A percentile compares a stretch with the other conserved stretches of the same genome.
Conservation (phyloP, 768 basidiomycete genomes). For the Guyanaporus albipodus region DNA sequence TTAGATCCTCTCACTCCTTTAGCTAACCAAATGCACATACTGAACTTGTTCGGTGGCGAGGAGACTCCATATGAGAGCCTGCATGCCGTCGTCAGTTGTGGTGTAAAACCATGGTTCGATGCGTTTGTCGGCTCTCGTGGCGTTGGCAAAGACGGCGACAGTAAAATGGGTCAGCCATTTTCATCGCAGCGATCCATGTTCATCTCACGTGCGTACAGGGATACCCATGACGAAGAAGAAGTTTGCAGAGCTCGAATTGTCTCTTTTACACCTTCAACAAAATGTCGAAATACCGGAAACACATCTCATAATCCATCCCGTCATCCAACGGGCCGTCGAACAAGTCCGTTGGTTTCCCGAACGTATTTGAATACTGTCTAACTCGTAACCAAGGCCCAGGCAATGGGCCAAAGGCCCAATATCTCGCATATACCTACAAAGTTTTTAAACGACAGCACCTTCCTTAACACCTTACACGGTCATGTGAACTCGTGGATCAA, state of each 20-base stretch:
- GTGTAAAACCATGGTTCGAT: slow-evolving; percentile 98
- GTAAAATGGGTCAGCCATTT: slow-evolving; percentile 64
- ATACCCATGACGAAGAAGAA: slow-evolving; percentile 99
- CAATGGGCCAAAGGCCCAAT: slow-evolving; percentile 58
- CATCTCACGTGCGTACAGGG: slow-evolving; percentile 35
- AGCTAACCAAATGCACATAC: slow-evolving; percentile 81
- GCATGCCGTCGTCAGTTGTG: slow-evolving; percentile 91
- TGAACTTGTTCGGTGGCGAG: slow-evolving; percentile 87
- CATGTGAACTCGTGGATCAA: slow-evolving; percentile 99
- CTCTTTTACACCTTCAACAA: slow-evolving; percentile 91
- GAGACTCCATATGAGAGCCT: slow-evolving; percentile 93
- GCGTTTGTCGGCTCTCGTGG: slow-evolving; percentile 89
- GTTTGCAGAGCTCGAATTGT: slow-evolving; percentile 95
- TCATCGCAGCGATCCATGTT: slow-evolving; percentile 1
- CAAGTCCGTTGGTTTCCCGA: slow-evolving; percentile 35
- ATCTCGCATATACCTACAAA: slow-evolving; percentile 71
- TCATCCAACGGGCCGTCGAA: slow-evolving; percentile 84
- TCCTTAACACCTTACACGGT: slow-evolving; percentile 88
- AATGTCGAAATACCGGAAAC: slow-evolving; percentile 99
- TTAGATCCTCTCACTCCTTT: slow-evolving; percentile 81
- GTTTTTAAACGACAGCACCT: slow-evolving; percentile 79
- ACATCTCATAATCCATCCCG: slow-evolving; percentile 86
- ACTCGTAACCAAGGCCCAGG: slow-evolving; percentile 37
- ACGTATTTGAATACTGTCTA: slow-evolving; percentile 31
- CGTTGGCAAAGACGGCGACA: slow-evolving; percentile 70